Conservation (phyloP, 2,329 filamentous ascomycete species). For the Penicillium sp. region DNA sequence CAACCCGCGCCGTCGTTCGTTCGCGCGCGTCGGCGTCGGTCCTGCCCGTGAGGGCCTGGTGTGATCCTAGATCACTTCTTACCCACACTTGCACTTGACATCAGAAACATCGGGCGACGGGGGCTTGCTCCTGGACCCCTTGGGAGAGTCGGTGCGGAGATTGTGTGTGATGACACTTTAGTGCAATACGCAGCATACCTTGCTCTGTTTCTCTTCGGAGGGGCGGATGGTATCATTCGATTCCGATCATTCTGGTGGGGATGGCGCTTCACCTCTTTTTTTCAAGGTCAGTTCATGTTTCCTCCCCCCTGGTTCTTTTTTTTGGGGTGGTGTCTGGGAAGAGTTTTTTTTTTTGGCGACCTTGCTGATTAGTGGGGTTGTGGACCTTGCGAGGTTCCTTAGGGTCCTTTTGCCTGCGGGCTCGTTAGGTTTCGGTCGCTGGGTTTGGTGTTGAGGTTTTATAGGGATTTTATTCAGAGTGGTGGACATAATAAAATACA, state of each 20-base stretch:
- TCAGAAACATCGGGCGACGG: slow-evolving; percentile 79
- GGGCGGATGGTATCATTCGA: slow-evolving; percentile 68
- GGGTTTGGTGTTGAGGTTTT: slow-evolving; percentile 14
- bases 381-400: slow-evolving; percentile 14
- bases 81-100: slow-evolving; percentile 76
- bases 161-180: slow-evolving; percentile 84
- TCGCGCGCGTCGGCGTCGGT: slow-evolving; percentile 32
- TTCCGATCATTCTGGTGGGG: slow-evolving; percentile 89
- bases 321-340: slow-evolving; percentile 22
- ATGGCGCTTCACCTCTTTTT: slow-evolving; percentile 64
- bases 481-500: not conserved
- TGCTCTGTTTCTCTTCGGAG: slow-evolving; percentile 35
- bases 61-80: slow-evolving; percentile 54
- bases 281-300: slow-evolving; percentile 48
- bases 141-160: slow-evolving; percentile 95
- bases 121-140: slow-evolving; percentile 55
- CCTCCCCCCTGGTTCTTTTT: slow-evolving; percentile 1
- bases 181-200: slow-evolving; percentile 91
- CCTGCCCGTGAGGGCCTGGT: slow-evolving; percentile 84
- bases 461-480: not conserved
- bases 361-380: slow-evolving; percentile 39
- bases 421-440: slow-evolving; percentile 16
- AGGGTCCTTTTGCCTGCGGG: slow-evolving; percentile 10
- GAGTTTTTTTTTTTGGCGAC: slow-evolving; percentile 28
- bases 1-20: slow-evolving; percentile 44